Conservation (phyloP, 2,329 filamentous ascomycete genomes). For the Pyrenophora seminiperda region DNA sequence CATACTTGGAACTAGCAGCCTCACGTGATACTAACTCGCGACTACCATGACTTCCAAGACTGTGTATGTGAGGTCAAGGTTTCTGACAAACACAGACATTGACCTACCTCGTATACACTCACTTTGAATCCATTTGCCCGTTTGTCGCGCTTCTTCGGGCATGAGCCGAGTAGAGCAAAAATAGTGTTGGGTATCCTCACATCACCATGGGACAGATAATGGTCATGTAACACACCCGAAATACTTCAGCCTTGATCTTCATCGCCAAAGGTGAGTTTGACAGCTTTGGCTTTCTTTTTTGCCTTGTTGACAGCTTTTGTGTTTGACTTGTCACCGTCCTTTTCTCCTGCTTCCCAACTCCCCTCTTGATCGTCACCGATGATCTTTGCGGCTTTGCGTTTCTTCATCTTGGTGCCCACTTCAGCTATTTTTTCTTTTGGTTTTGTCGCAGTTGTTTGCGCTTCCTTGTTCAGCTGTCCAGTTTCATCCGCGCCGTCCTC, state of each 20-base stretch:
- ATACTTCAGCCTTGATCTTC: constrained; percentile 35
- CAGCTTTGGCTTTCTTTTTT: constrained; percentile 45
- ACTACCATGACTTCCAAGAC: no score
- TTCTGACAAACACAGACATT: no score
- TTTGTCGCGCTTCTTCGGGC: no score
- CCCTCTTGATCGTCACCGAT: constrained; percentile 39
- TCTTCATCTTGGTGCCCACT: constrained; percentile 42
- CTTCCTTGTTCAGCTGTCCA: constrained; percentile 3
- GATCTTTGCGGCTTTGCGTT: constrained; percentile 47
- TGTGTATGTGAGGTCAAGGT: no score
- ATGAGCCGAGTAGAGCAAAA: no score
- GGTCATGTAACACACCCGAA: background rate
- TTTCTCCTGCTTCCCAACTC: constrained; percentile 14
- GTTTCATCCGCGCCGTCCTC: constrained; percentile 14
- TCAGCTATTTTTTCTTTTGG: constrained; percentile 41
- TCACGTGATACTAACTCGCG: no score
- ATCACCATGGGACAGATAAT: background rate
- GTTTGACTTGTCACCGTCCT: constrained; percentile 15
- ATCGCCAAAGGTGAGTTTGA: constrained; percentile 48
- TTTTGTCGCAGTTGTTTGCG: constrained; percentile 13
- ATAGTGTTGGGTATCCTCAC: background rate
- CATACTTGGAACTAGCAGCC: no score
- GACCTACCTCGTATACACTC: no score
- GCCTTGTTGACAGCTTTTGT: constrained; percentile 36
- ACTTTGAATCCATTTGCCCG: no score